phyloP scores from a whole-genome alignment of 257 asterid species.

The Ajuga chamaepitys region DNA sequence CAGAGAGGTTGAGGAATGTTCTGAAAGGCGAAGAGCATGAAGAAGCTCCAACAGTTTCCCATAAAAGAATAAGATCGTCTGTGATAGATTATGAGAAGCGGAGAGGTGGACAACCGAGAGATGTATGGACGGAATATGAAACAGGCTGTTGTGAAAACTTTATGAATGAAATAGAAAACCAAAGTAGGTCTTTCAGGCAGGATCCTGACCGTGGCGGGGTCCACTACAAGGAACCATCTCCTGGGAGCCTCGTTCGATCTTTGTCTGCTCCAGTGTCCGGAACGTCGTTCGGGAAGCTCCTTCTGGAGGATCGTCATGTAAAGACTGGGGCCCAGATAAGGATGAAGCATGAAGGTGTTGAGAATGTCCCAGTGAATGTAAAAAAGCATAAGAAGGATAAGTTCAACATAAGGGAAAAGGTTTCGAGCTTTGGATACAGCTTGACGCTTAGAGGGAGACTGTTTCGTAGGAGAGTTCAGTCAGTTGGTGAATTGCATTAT shows the following conservation, averaged over 20 bases:
- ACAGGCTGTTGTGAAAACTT: constrained; percentile 19
- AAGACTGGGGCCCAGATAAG: constrained; percentile 73
- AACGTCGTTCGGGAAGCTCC: constrained; percentile 79
- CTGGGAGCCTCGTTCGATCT: constrained; percentile 61
- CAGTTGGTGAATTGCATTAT: constrained; percentile 33
- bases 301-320: constrained; percentile 69
- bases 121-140: constrained; percentile 20
- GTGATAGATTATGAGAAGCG: constrained; percentile 22
- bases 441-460: constrained; percentile 57
- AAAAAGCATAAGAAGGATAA: constrained; percentile 54
- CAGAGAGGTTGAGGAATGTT: constrained; percentile 60
- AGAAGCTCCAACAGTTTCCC: constrained; percentile 29
- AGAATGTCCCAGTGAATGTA: constrained; percentile 42
- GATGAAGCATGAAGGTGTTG: constrained; percentile 62
- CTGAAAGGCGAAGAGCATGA: constrained; percentile 46
- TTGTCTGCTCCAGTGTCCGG: constrained; percentile 80
- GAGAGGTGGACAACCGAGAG: constrained; percentile 28
- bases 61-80: constrained; percentile 28
- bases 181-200: constrained; percentile 46
- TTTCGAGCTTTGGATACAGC: constrained; percentile 63
- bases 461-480: constrained; percentile 62
- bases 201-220: constrained; percentile 29
- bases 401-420: constrained; percentile 65
- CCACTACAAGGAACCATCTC: constrained; percentile 41
- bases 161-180: constrained; percentile 31